Base-by-base conservation (phyloP, 345 rosid species). In the Citrus maxima region DNA sequence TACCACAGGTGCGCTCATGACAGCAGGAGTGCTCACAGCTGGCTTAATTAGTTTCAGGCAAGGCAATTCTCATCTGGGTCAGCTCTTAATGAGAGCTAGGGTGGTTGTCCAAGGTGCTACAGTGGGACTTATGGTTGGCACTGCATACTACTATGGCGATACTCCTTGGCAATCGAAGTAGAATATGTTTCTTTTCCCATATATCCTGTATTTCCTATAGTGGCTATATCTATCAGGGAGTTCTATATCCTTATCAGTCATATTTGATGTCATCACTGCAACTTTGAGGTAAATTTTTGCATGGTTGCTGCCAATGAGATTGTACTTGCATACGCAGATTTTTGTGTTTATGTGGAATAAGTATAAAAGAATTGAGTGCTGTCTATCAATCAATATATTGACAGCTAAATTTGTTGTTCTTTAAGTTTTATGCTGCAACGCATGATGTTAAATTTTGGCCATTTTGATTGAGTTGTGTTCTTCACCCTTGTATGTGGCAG, bases 21-120 rank as follows among this genome's bases (percentile, higher is more conserved):
- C 99, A 21, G 97, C 99, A 1, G 99, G 99, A 81, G 99, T 96
- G 78, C 97, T 96, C 7, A 94, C 97, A 0, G 99, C 98, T 2
- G 99, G 98, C n/a, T 84, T 96, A 78, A 85, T 93, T 78, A 93
- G 97, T 86, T 93, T 93, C 87, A 89, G 88, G 76, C 81, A 63
- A 80, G 97, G 95, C 40, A 91, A 93, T 85, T 90, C 95, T 72
- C 88, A 82, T 58, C 63, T 93, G 82, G 95, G 95, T 77, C 95
- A 93, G 89, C 72, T 75, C 59, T 80, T 93, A 80, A 93, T 93
- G 97, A 84, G 97, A 85, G 97, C 95, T 70, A 80, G 97, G 40
- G 97, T 93, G 65, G 92, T 87, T 14, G 97, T 87, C 73, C 95
- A 93, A 75, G 97, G 97, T 77, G 97, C 94, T 77, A 93, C 97